Evolutionary conservation across 2,329 filamentous ascomycete genomes (phyloP), one percentile per base, ranked within the genome.

Genomic region (Tolypocladium pustulatum): DNA sequence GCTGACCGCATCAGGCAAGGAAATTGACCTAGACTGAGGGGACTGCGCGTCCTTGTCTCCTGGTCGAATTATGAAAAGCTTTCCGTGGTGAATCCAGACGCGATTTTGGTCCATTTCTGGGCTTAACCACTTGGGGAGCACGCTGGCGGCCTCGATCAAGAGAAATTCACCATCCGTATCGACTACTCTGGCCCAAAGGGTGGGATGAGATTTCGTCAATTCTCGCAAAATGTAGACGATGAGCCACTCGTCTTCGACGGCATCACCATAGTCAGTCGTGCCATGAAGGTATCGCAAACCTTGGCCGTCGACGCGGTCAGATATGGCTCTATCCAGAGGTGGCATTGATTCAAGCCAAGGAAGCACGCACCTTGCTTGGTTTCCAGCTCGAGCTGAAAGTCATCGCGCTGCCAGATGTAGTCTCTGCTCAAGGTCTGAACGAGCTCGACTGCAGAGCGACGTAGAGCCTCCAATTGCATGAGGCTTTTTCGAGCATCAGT

Each of bases 121-220:
- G 65, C 87, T 96, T 32, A 99, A 75, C 95, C 94, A 99, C 61
- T 83, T 85, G 2, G 94, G 94, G 2, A 97, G 77, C 17, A 87
- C 86, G 64, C 90, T 91, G 34, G 95, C 93, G 36, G 93, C 94
- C 76, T 99, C 94, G 58, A 97, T 88, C 22, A 99, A 84, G 55
- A 99, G 81, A 66, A 99, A 99, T 69, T 99, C 92, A 65, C 95
- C 95, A 73, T 97, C 94, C 55, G 86, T 88, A 71, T 99, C 94
- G 60, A 83, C 86, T 4, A 96, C 81, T 55, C 89, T 86, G 54
- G 91, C 82, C 92, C 93, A 99, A 9, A 91, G 78, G 60, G 88
- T 80, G 5, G 84, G 77, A 66, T 89, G 89, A 41, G 81, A 79
- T 65, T 81, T 88, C 65, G 87, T 92, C 65, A 97, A 75, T 73